Base-by-base conservation (phyloP, 2,329 filamentous ascomycete genomes). In the Pseudopyricularia cyperi region DNA sequence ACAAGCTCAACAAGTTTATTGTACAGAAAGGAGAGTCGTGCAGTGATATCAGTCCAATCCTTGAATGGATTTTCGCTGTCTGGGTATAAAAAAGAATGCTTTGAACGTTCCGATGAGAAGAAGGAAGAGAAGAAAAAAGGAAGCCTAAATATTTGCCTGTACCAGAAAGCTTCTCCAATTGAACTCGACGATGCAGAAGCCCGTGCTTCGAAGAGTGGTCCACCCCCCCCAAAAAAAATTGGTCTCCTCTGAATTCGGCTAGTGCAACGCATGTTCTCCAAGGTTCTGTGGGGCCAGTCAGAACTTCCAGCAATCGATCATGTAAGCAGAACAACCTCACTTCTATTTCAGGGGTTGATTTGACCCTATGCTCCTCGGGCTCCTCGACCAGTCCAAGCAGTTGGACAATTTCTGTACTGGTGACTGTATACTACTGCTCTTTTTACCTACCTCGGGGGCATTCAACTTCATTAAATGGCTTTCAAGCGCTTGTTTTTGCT, bases 221-320 rank as follows among this genome's bases (percentile, higher is more conserved):
- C n/a, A n/a, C n/a, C n/a, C 28, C 46, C 17, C 42, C 9, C 42
- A 53, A 56, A 54, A 57, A 54, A 54, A 53, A 52, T 53, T 46
- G 24, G 44, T n/a, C 37, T 19, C 37, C 37, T n/a, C n/a, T n/a
- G n/a, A n/a, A 42, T 42, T 7, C 30, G 55, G 8, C 37, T 57
- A 55, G 55, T n/a, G n/a, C n/a, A n/a, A n/a, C 26, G 15, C 24
- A 9, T 19, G 12, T 57, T 57, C 55, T 57, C 53, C 50, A 22
- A 50, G 46, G 46, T 57, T 57, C 67, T 56, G 55, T 53, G 52
- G 53, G 48, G 24, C 48, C 17, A n/a, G 37, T 19, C 17, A 42
- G 37, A 14, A 11, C 37, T 22, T 42, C 14, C 17, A 42, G 22
- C 12, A 19, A 17, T 22, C 22, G 37, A 42, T 42, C 37, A 42